A percentile compares a stretch with the other conserved stretches of the same genome.
phyloP scores from a whole-genome alignment of 768 basidiomycete genomes.

The Agrocybe pediades region DNA sequence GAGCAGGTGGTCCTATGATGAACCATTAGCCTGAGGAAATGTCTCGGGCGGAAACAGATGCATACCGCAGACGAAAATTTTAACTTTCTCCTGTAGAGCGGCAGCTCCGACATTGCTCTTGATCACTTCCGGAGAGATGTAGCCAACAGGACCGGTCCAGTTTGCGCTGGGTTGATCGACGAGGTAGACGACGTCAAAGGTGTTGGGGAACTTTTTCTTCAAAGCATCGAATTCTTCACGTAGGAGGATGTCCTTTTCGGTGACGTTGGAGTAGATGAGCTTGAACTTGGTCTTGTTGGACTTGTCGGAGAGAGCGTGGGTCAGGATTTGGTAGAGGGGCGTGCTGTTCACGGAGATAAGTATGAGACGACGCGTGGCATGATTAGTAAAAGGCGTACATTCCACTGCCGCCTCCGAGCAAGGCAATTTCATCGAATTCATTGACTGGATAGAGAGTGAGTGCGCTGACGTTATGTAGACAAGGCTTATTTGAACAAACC shows the following conservation, averaged over 20 bases:
- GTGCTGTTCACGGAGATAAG: slow-evolving; percentile 46
- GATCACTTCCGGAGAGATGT: slow-evolving; percentile 71
- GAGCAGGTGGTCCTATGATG: slow-evolving; percentile 72
- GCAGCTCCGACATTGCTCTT: slow-evolving; percentile 71
- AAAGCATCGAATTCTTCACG: slow-evolving; percentile 74
- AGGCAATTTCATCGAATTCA: slow-evolving; percentile 81
- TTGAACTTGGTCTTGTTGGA: slow-evolving; percentile 94
- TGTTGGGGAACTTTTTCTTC: slow-evolving; percentile 67
- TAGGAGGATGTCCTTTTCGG: slow-evolving; percentile 89
- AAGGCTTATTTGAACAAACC: slow-evolving; percentile 38
- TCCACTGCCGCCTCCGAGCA: slow-evolving; percentile 94
- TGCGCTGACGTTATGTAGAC: background rate
- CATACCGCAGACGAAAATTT: slow-evolving; percentile 88
- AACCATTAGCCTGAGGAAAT: background rate
- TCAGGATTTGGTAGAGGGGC: slow-evolving; percentile 81
- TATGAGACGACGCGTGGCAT: slow-evolving; percentile 11
- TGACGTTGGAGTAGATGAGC: slow-evolving; percentile 87
- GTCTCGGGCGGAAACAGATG: slow-evolving; percentile 8
- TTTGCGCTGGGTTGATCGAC: slow-evolving; percentile 70
- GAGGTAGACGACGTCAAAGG: slow-evolving; percentile 82
- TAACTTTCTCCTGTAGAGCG: slow-evolving; percentile 72
- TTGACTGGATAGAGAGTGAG: slow-evolving; percentile 51
- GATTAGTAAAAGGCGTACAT: slow-evolving; percentile 54
- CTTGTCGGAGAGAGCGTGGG: slow-evolving; percentile 69
- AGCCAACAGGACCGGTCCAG: slow-evolving; percentile 75